Percentiles rank a stretch among this genome's conserved stretches.
These are phyloP conservation scores for Fusarium napiforme DNA, from an alignment of 2,329 filamentous ascomycete species.

Conservation along the genomic window DNA sequence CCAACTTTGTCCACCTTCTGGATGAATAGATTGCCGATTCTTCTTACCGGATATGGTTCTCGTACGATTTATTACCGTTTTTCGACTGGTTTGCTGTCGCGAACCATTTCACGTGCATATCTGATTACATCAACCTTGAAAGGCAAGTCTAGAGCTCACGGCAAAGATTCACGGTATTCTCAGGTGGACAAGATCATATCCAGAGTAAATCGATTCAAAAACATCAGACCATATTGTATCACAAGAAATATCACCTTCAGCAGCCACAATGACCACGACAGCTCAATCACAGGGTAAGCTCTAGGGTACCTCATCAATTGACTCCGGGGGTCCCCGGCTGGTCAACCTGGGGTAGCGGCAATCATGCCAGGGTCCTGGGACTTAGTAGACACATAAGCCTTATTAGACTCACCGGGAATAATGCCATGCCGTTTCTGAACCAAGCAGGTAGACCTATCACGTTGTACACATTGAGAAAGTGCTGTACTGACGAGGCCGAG, in stretches of 20 bases:
- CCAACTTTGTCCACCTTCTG: slow-evolving; percentile 2
- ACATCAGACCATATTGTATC: not conserved
- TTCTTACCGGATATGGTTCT: slow-evolving; percentile 10
- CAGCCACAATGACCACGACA: not conserved
- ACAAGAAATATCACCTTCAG: too few relatives aligned
- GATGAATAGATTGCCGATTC: slow-evolving; percentile 29
- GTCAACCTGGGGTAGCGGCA: not conserved
- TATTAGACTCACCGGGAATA: not conserved
- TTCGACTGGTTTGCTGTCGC: not conserved
- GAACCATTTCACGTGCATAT: not conserved
- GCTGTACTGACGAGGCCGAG: not conserved
- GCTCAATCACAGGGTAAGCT: not conserved
- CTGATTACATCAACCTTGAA: not conserved
- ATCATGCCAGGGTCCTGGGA: not conserved
- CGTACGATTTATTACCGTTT: slow-evolving; percentile 21
- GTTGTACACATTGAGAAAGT: not conserved
- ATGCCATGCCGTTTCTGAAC: not conserved
- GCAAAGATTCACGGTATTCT: not conserved
- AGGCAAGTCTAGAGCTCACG: not conserved
- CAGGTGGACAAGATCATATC: not conserved
- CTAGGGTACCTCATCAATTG: not conserved
- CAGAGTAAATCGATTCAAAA: not conserved
- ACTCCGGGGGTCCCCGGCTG: not conserved
- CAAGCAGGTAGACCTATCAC: not conserved
- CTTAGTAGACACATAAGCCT: not conserved